A percentile compares a stretch with the other conserved stretches of the same genome.
Evolutionary conservation across 2,329 filamentous ascomycete species (phyloP).

Genomic region (Escovopsis weberi): DNA sequence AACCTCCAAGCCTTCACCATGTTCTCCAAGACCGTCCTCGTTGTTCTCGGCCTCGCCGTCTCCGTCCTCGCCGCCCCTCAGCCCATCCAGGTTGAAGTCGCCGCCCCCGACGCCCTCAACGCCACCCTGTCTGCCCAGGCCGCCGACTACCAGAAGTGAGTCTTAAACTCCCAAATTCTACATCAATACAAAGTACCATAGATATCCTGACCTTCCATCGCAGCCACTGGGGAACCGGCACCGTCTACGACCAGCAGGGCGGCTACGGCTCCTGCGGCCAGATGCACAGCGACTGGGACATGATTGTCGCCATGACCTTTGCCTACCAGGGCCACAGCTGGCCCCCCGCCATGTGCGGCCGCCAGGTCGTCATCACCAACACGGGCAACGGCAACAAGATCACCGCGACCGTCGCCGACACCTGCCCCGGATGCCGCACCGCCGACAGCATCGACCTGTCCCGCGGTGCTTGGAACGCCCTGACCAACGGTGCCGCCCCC

Average conservation of each 20-base stretch:
- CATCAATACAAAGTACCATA: too few relatives aligned
- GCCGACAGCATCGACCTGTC: slow-evolving; percentile 5
- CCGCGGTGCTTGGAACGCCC: slow-evolving; percentile 1
- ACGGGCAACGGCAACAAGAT: slow-evolving; percentile 1
- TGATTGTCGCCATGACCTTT: slow-evolving; percentile 4
- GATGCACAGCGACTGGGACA: background rate
- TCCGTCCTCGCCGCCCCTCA: too few relatives aligned
- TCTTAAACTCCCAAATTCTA: background rate
- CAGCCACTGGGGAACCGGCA: slow-evolving; percentile 2
- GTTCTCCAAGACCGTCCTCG: slow-evolving; percentile 3
- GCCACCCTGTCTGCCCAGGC: slow-evolving; percentile 2
- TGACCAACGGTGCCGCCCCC: slow-evolving; percentile 2
- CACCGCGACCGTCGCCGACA: slow-evolving; percentile 2
- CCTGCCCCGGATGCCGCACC: slow-evolving; percentile 4
- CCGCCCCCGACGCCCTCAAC: too few relatives aligned
- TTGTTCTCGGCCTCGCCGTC: slow-evolving; percentile 2
- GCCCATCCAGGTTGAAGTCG: too few relatives aligned
- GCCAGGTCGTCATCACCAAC: slow-evolving; percentile 5
- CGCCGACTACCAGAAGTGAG: background rate
- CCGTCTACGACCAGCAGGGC: slow-evolving; percentile 2
- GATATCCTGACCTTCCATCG: too few relatives aligned
- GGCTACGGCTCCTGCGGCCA: slow-evolving; percentile 1
- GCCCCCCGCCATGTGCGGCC: slow-evolving; percentile 4
- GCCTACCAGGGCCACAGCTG: slow-evolving; percentile 2
- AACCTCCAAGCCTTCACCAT: slow-evolving; percentile 1